Conservation (phyloP, 805 yeast genomes). For the Clavispora vitiphila region DNA sequence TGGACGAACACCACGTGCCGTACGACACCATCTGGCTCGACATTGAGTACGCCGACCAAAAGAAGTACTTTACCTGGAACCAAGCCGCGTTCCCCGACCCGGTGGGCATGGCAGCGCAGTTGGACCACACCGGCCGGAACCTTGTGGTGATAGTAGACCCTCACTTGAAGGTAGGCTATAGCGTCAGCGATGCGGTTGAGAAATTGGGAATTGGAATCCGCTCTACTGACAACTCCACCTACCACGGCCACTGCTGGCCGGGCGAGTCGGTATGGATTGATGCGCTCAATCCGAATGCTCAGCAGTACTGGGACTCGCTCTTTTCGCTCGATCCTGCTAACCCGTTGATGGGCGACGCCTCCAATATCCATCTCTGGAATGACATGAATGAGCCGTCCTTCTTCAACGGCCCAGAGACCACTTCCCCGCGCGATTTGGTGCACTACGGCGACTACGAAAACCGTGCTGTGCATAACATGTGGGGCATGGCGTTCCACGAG, state of each 20-base stretch:
- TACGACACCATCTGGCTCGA: conserved; percentile 94
- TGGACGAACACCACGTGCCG: conserved; percentile 75
- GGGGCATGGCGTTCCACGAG: conserved; percentile 76
- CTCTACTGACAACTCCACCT: conserved; percentile 45
- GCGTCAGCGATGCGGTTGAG: conserved; percentile 51
- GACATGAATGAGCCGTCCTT: conserved; percentile 98
- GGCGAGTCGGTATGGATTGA: conserved; percentile 96
- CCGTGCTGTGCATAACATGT: conserved; percentile 83
- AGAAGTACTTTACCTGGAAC: conserved; percentile 92
- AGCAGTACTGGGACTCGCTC: conserved; percentile 54
- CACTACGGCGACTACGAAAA: conserved; percentile 85
- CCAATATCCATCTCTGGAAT: conserved; percentile 85
- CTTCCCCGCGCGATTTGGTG: conserved; percentile 75
- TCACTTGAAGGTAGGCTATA: conserved; percentile 72
- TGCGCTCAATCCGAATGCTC: conserved; percentile 61
- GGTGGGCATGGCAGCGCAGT: conserved; percentile 53
- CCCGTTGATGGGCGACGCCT: conserved; percentile 39
- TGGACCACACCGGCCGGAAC: conserved; percentile 72
- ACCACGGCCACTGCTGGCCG: conserved; percentile 95
- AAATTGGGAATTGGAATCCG: conserved; percentile 42
- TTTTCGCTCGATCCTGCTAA: conserved; percentile 42
- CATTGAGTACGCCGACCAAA: conserved; percentile 82
- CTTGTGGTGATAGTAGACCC: conserved; percentile 88
- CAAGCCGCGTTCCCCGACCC: conserved; percentile 70
- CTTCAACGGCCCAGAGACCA: conserved; percentile 90